phyloP scores from a whole-genome alignment of 2,329 filamentous ascomycete genomes.

The Sporothrix pseudoabietina region DNA sequence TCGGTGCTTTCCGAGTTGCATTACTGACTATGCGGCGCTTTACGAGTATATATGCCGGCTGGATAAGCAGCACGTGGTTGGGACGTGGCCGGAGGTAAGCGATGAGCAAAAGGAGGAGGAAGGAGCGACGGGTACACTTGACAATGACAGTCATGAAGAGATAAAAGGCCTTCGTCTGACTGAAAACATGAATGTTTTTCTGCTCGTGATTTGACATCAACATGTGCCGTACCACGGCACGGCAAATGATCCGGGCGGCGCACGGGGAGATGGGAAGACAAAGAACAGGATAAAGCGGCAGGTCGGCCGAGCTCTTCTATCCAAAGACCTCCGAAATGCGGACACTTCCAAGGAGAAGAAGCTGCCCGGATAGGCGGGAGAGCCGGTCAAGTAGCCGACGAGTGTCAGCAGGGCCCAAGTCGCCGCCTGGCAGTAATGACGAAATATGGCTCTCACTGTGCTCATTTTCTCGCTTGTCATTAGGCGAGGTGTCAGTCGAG shows the following conservation, averaged over 20 bases:
- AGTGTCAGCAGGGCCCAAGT: neutral
- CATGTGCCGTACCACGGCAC: neutral
- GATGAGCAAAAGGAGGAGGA: neutral
- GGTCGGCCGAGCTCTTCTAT: neutral
- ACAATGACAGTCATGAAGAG: neutral
- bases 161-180: neutral
- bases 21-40: neutral
- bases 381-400: constrained; percentile 8
- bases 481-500: neutral
- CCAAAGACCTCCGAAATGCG: neutral
- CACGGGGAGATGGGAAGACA: neutral
- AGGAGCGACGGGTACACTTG: neutral
- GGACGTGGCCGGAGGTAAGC: neutral
- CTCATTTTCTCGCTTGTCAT: neutral
- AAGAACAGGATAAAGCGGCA: neutral
- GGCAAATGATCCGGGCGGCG: neutral
- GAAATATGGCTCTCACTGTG: neutral
- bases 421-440: neutral
- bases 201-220: constrained; percentile 4
- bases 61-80: neutral
- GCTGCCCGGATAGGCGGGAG: neutral
- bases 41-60: neutral
- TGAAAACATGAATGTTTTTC: neutral
- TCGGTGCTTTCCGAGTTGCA: neutral
- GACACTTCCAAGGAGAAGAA: neutral